Conservation (phyloP, 169 alveolate species). For the Babesia gibsoni region DNA sequence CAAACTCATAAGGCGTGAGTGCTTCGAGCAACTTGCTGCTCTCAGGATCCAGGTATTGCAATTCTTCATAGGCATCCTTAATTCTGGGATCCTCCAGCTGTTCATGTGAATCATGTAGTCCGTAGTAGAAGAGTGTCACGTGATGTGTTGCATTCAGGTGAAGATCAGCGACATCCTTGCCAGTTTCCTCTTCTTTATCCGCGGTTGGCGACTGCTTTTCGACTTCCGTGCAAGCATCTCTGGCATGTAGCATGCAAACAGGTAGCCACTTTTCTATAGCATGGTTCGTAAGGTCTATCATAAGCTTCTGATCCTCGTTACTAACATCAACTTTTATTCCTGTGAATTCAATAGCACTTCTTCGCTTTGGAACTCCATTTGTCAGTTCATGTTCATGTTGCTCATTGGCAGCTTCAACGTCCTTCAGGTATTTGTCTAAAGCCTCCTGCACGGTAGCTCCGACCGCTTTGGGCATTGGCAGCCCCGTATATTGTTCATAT, state of each 20-base stretch:
- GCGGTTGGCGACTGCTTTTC: not conserved
- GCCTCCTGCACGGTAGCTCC: conserved; percentile 3
- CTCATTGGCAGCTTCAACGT: not conserved
- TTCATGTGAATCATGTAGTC: not conserved
- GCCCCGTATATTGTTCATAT: conserved; percentile 29
- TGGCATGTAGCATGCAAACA: conserved; percentile 2
- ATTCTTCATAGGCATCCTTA: conserved; percentile 7
- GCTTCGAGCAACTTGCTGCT: conserved; percentile 2
- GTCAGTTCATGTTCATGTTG: no score
- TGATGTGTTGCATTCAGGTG: conserved; percentile 36
- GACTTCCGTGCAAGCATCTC: not conserved
- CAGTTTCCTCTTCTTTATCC: not conserved
- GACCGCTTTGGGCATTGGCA: conserved; percentile 23
- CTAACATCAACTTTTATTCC: conserved; percentile 14
- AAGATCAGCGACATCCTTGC: conserved; percentile 18
- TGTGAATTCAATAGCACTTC: conserved; percentile 2
- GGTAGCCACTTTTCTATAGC: conserved; percentile 34
- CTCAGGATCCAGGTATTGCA: conserved; percentile 24
- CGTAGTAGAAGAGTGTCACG: conserved; percentile 49
- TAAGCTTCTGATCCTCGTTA: conserved; percentile 10
- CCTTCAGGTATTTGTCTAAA: not conserved
- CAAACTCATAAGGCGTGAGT: conserved; percentile 52
- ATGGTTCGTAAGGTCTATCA: conserved; percentile 3
- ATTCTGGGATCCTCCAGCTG: conserved; percentile 2
- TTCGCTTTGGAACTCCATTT: no score